phyloP scores from a whole-genome alignment of 169 alveolate genomes.

The Cryptosporidium viatorum region DNA sequence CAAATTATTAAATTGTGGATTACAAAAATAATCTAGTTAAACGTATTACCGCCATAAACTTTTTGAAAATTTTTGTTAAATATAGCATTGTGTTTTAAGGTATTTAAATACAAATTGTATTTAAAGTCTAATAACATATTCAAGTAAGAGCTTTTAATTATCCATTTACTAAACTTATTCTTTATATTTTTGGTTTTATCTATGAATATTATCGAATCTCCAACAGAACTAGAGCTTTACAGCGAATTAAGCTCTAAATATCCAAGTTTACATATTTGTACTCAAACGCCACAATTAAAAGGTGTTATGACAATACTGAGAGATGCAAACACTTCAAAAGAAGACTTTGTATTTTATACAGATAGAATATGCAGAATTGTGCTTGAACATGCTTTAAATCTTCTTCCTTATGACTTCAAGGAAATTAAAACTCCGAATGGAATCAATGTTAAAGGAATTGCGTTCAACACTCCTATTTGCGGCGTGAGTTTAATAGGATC shows the following conservation, averaged over 20 bases:
- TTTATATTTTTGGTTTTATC: neutral
- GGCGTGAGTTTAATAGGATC: conserved; percentile 71
- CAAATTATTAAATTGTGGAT: neutral
- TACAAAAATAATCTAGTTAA: neutral
- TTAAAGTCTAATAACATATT: neutral
- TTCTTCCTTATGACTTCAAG: conserved; percentile 56
- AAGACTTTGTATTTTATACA: conserved; percentile 58
- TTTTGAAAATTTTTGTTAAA: neutral
- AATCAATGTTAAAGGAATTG: conserved; percentile 20
- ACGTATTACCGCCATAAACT: neutral
- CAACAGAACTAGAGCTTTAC: conserved; percentile 19
- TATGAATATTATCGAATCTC: neutral
- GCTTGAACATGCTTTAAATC: conserved; percentile 59
- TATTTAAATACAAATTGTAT: neutral
- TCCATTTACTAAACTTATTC: neutral
- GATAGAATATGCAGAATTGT: conserved; percentile 72
- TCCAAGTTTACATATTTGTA: conserved; percentile 15
- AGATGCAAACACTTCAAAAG: conserved; percentile 64
- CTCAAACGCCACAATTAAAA: conserved; percentile 71
- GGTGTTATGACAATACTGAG: conserved; percentile 71
- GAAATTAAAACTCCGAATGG: conserved; percentile 58
- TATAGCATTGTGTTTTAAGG: neutral
- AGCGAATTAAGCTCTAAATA: conserved; percentile 31
- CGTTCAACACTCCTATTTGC: conserved; percentile 70
- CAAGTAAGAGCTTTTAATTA: neutral